A percentile compares a stretch with the other conserved stretches of the same genome.
phyloP scores from a whole-genome alignment of 1,284 basidiomycete species.

The Rugiboletus extremiorientalis region DNA sequence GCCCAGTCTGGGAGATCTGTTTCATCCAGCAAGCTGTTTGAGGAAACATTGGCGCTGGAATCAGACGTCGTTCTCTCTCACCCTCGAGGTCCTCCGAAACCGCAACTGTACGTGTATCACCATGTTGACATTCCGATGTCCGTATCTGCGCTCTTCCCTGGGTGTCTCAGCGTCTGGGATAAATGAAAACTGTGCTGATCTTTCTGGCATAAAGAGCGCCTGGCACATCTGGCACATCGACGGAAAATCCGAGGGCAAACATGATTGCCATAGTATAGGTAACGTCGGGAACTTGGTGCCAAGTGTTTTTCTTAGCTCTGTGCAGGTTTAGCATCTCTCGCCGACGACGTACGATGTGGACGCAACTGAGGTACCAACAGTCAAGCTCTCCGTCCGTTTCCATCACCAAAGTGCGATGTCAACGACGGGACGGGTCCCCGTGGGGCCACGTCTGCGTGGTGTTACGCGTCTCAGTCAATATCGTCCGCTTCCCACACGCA shows the following conservation, averaged over 20 bases:
- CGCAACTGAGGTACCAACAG: background rate
- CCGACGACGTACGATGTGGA: background rate
- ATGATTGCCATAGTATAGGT: background rate
- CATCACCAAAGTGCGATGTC: background rate
- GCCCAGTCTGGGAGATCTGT: background rate
- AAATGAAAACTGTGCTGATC: background rate
- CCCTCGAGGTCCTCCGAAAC: background rate
- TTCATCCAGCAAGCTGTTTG: background rate
- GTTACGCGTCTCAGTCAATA: background rate
- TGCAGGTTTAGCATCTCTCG: background rate
- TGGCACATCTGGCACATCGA: background rate
- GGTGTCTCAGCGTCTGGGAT: slow-evolving; percentile 1
- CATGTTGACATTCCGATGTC: background rate
- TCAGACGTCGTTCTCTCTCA: background rate
- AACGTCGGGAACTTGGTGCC: background rate
- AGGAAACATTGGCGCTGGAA: background rate
- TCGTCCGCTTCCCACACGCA: background rate
- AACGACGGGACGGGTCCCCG: background rate
- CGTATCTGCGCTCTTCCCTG: background rate
- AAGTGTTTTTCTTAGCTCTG: background rate
- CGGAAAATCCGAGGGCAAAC: background rate
- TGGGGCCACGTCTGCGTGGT: background rate
- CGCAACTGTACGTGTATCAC: background rate
- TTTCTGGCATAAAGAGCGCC: background rate
- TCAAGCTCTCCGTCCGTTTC: background rate